Evolutionary conservation across 371 early-diverging fungal genomes (phyloP).

Genomic region (Blakeslea trispora): DNA sequence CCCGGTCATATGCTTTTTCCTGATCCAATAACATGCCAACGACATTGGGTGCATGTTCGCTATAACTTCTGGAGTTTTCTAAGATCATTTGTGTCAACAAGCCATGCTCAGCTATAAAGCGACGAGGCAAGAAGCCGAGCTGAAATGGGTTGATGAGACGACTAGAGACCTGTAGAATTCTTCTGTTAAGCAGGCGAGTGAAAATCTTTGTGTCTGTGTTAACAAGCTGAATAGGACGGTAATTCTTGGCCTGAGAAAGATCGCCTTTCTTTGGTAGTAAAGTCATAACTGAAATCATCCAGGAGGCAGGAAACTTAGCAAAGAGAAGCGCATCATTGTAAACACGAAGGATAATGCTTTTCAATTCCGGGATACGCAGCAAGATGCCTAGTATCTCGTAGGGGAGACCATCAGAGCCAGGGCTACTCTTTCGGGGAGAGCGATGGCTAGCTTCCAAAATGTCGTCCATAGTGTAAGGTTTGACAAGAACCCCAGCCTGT

Average conservation of each 20-base stretch:
- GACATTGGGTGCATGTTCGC: too few relatives aligned
- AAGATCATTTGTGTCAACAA: too few relatives aligned
- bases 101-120: neutral
- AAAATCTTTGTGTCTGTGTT: slow-evolving; percentile 16
- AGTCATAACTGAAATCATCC: slow-evolving; percentile 20
- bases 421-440: neutral
- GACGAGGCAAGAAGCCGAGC: neutral
- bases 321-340: neutral
- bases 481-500: neutral
- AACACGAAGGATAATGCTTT: neutral
- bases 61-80: too few relatives aligned
- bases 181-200: neutral
- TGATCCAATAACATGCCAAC: too few relatives aligned
- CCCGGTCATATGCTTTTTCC: too few relatives aligned
- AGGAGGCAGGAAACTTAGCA: neutral
- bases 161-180: neutral
- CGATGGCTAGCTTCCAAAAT: neutral
- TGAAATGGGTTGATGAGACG: neutral
- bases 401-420: neutral
- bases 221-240: slow-evolving; percentile 24
- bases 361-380: neutral
- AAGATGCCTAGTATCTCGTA: neutral
- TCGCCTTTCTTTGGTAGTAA: slow-evolving; percentile 29
- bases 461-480: neutral
- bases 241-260: slow-evolving; percentile 9